A percentile compares a stretch with the other conserved stretches of the same genome.
Evolutionary conservation across 2,329 filamentous ascomycete species (phyloP).

Genomic region (Pyricularia sp.): DNA sequence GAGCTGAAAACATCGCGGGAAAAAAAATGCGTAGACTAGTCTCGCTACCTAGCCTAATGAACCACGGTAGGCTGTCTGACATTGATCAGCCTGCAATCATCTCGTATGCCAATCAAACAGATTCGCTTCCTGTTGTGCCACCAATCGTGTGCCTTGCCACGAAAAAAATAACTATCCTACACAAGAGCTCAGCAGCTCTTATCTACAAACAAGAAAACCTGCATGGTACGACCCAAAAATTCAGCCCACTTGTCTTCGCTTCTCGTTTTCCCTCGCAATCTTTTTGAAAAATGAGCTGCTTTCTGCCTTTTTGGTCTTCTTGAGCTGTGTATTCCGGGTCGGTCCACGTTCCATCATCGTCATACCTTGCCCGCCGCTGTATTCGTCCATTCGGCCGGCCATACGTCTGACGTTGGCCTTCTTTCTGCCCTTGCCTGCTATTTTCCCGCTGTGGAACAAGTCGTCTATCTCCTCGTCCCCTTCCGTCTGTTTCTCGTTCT

Average conservation of each 20-base stretch:
- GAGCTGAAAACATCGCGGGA: neutral
- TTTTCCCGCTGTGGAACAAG: neutral
- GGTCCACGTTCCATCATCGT: conserved; percentile 71
- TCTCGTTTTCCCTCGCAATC: conserved; percentile 43
- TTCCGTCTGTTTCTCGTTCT: conserved; percentile 82
- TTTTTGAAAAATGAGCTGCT: conserved; percentile 50
- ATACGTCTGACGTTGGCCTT: conserved; percentile 47
- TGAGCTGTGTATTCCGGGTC: conserved; percentile 44
- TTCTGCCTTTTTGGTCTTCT: conserved; percentile 41
- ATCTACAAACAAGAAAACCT: neutral
- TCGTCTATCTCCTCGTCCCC: conserved; percentile 59
- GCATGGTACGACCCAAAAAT: neutral
- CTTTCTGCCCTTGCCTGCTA: conserved; percentile 10
- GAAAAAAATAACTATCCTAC: neutral
- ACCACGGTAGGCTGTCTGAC: neutral
- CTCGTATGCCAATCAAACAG: neutral
- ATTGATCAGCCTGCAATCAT: neutral
- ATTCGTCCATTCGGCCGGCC: conserved; percentile 66
- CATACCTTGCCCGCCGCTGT: conserved; percentile 86
- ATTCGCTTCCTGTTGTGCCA: neutral
- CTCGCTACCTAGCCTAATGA: neutral
- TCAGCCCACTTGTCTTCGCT: conserved; percentile 23
- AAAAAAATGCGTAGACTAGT: neutral
- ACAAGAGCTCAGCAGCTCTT: neutral
- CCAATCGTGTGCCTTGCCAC: neutral